Conservation (phyloP, 495 filamentous ascomycete genomes). For the Bombardia bombarda region DNA sequence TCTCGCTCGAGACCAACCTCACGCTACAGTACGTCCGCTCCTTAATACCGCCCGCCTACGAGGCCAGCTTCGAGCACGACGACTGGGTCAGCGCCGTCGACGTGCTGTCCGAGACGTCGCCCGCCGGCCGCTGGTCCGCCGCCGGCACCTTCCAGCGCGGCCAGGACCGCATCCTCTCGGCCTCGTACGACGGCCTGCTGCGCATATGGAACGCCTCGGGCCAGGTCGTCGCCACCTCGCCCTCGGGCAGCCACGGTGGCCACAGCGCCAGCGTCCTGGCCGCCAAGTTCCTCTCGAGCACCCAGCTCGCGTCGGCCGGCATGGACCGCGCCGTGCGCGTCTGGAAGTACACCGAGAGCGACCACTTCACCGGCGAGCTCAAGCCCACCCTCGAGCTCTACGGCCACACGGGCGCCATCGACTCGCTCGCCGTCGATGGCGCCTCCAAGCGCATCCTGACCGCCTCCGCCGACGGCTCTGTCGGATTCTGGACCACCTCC, state of each 20-base stretch:
- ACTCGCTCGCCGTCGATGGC: conserved; percentile 70
- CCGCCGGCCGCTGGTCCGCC: conserved; percentile 49
- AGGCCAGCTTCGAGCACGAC: conserved; percentile 86
- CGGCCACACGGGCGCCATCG: conserved; percentile 68
- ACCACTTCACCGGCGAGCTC: conserved; percentile 54
- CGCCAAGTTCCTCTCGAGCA: conserved; percentile 69
- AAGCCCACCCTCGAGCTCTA: conserved; percentile 76
- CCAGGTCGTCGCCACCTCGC: conserved; percentile 63
- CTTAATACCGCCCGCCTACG: conserved; percentile 75
- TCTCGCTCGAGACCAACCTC: conserved; percentile 78
- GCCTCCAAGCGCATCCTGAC: conserved; percentile 71
- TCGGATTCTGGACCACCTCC: conserved; percentile 78
- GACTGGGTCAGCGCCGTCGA: conserved; percentile 96
- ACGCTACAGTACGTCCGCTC: conserved; percentile 90
- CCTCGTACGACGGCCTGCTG: conserved; percentile 80
- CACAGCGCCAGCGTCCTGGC: conserved; percentile 70
- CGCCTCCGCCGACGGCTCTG: conserved; percentile 66
- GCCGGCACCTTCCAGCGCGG: conserved; percentile 33
- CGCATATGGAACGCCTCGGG: conserved; percentile 85
- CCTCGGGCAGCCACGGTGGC: conserved; percentile 52
- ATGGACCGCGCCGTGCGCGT: conserved; percentile 76
- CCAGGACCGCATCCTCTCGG: conserved; percentile 66
- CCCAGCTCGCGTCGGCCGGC: conserved; percentile 68
- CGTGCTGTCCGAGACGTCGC: conserved; percentile 60
- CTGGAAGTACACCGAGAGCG: conserved; percentile 73